A percentile compares a stretch with the other conserved stretches of the same genome.
These are phyloP conservation scores for Phytophthora litchii DNA, from an alignment of 352 stramenopile genomes.

Conservation along the genomic window DNA sequence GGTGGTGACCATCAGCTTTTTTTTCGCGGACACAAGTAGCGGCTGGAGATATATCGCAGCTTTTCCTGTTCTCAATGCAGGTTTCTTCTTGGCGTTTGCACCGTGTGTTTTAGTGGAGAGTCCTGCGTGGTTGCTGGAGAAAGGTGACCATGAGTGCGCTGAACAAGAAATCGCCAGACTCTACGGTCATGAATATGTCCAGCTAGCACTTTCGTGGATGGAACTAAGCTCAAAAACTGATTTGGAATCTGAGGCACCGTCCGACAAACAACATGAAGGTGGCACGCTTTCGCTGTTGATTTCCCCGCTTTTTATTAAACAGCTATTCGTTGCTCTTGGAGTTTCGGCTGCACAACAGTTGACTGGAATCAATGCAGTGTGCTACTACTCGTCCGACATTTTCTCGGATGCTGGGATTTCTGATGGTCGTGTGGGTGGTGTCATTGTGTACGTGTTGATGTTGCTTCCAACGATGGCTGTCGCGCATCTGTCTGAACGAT, in stretches of 20 bases:
- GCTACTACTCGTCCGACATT: slow-evolving; percentile 68
- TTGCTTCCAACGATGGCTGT: slow-evolving; percentile 40
- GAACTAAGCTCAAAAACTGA: slow-evolving; percentile 11
- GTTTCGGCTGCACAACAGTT: slow-evolving; percentile 55
- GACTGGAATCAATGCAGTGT: slow-evolving; percentile 68
- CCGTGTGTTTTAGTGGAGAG: slow-evolving; percentile 43
- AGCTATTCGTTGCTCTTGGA: slow-evolving; percentile 46
- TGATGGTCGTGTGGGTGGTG: slow-evolving; percentile 51
- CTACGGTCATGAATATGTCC: slow-evolving; percentile 33
- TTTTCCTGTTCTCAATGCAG: slow-evolving; percentile 37
- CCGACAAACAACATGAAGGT: slow-evolving; percentile 12
- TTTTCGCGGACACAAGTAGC: slow-evolving; percentile 31
- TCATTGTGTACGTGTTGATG: slow-evolving; percentile 34
- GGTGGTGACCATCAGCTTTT: slow-evolving; percentile 47
- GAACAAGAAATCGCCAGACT: slow-evolving; percentile 30
- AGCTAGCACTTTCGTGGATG: slow-evolving; percentile 35
- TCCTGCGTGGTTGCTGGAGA: slow-evolving; percentile 50
- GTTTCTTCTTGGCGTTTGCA: slow-evolving; percentile 31
- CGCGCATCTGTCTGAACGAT: slow-evolving; percentile 38
- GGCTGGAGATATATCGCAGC: slow-evolving; percentile 41
- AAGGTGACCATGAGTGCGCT: slow-evolving; percentile 24
- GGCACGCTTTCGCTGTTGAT: slow-evolving; percentile 14
- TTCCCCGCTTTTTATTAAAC: slow-evolving; percentile 36
- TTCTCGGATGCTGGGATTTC: slow-evolving; percentile 56
- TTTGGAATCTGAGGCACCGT: slow-evolving; percentile 8